These are phyloP conservation scores for Phytophthora pini DNA, from an alignment of 352 stramenopile genomes.

Conservation along the genomic window DNA sequence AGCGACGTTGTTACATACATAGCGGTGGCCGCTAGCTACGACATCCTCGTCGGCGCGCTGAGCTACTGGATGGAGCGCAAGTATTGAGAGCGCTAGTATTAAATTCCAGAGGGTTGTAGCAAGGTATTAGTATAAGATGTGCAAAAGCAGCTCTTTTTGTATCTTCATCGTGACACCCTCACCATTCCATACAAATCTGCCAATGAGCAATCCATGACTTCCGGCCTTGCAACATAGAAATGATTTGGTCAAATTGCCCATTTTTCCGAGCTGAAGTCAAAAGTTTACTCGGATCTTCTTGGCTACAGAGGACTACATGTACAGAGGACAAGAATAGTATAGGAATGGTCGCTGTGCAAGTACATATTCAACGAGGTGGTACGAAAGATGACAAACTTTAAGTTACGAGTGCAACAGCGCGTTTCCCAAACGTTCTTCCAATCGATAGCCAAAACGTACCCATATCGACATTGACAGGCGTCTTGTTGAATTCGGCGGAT, in stretches of 20 bases:
- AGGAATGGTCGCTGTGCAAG: no score
- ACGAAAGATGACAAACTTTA: no score
- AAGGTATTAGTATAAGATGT: conserved; percentile 32
- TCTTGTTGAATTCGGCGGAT: conserved; percentile 5
- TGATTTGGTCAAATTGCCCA: background rate
- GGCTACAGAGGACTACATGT: no score
- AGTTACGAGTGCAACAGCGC: background rate
- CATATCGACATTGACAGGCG: conserved; percentile 5
- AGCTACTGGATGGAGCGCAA: conserved; percentile 81
- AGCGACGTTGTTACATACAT: conserved; percentile 82
- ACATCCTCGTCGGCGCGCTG: conserved; percentile 75
- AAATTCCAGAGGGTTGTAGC: conserved; percentile 17
- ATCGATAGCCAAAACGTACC: conserved; percentile 6
- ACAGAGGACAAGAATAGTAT: no score
- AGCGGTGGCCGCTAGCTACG: conserved; percentile 74
- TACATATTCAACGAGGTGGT: no score
- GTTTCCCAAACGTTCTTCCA: conserved; percentile 14
- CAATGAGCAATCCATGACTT: conserved; percentile 6
- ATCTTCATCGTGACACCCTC: conserved; percentile 1
- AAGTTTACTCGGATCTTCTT: no score
- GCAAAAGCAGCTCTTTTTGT: conserved; percentile 8
- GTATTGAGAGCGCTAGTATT: conserved; percentile 56
- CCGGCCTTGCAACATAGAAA: conserved; percentile 15
- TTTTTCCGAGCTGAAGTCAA: conserved; percentile 1
- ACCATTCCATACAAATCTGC: background rate